phyloP scores from a whole-genome alignment of 352 stramenopile species.

The Blastocystis hominis region DNA sequence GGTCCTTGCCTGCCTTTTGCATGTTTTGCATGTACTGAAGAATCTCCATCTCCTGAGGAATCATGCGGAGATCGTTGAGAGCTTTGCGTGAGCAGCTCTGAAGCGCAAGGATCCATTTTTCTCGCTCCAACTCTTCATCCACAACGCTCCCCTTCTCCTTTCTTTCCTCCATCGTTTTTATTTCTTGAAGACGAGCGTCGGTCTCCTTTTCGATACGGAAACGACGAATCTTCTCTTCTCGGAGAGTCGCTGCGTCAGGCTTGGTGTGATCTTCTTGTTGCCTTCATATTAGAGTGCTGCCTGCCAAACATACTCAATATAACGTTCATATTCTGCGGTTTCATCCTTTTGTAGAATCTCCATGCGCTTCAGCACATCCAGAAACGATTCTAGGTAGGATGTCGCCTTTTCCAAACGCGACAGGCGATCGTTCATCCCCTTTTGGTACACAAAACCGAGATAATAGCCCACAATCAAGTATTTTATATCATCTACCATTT shows the following conservation, averaged over 20 bases:
- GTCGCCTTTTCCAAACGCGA: neutral
- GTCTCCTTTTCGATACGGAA: conserved; percentile 19
- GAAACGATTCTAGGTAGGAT: conserved; percentile 52
- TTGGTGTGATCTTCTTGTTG: neutral
- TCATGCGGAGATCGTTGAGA: conserved; percentile 42
- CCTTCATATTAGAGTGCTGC: neutral
- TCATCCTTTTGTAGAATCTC: conserved; percentile 39
- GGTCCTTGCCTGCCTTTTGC: conserved; percentile 38
- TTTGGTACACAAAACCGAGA: conserved; percentile 15
- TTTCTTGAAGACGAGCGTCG: conserved; percentile 3
- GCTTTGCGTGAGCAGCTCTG: conserved; percentile 32
- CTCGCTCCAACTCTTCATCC: conserved; percentile 49
- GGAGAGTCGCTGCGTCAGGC: neutral
- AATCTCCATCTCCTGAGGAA: conserved; percentile 47
- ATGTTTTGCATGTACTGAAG: conserved; percentile 41
- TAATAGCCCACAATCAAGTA: conserved; percentile 57
- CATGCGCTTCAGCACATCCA: conserved; percentile 33
- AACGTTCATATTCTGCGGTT: neutral
- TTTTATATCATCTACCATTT: conserved; percentile 42
- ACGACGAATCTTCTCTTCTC: conserved; percentile 49
- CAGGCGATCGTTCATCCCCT: conserved; percentile 54
- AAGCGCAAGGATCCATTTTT: conserved; percentile 38
- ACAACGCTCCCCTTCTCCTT: conserved; percentile 50
- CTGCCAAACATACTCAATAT: conserved; percentile 14
- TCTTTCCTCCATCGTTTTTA: conserved; percentile 30